phyloP scores from a whole-genome alignment of 192 early-diverging fungal genomes.

The Mortierella hygrophila region DNA sequence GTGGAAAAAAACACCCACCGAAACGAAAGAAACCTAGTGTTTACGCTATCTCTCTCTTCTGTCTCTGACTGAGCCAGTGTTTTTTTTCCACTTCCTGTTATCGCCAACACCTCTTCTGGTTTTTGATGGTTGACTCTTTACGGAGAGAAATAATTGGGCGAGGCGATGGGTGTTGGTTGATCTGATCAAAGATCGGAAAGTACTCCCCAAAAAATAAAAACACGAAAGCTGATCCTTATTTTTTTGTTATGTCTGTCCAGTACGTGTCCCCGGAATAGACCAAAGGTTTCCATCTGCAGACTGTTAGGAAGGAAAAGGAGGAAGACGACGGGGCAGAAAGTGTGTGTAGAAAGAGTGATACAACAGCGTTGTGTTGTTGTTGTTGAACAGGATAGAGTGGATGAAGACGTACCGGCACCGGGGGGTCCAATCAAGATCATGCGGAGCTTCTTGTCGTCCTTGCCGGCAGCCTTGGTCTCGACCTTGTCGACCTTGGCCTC shows the following conservation, averaged over 20 bases:
- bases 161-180: not conserved
- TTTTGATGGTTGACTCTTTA: not conserved
- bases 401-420: slow-evolving; percentile 78
- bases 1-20: not conserved
- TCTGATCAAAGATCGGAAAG: not conserved
- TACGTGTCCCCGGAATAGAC: too few species aligned
- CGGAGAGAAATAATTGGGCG: not conserved
- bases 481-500: slow-evolving; percentile 46
- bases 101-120: not conserved
- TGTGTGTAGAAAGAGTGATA: not conserved
- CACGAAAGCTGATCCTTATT: not conserved
- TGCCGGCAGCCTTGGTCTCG: slow-evolving; percentile 21
- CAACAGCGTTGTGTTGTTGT: not conserved
- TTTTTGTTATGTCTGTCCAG: not conserved
- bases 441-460: slow-evolving; percentile 62
- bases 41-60: not conserved
- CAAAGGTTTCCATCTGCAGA: too few species aligned
- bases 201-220: not conserved
- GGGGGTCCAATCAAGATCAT: slow-evolving; percentile 95
- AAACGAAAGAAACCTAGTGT: not conserved
- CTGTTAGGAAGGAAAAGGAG: not conserved
- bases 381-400: not conserved
- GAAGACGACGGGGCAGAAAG: not conserved
- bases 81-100: not conserved
- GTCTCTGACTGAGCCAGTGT: not conserved